phyloP scores from a whole-genome alignment of 495 filamentous ascomycete genomes.

The Aspergillus asperescens region DNA sequence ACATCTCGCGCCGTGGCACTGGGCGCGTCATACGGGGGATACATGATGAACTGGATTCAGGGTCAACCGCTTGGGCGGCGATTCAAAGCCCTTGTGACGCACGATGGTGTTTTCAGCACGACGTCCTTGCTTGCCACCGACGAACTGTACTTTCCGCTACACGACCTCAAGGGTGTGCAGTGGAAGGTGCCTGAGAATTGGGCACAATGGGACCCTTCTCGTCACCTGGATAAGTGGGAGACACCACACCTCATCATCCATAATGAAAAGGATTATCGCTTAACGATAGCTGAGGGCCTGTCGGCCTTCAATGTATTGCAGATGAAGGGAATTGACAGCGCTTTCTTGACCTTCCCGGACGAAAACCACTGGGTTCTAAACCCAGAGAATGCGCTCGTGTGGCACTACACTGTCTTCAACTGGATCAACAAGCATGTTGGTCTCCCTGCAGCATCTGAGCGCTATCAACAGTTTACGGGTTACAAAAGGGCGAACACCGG shows the following conservation, averaged over 20 bases:
- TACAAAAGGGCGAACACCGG: slow-evolving; percentile 1
- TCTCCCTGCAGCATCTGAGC: slow-evolving; percentile 28
- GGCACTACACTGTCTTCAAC: slow-evolving; percentile 82
- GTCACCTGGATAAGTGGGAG: slow-evolving; percentile 63
- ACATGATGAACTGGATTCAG: slow-evolving; percentile 68
- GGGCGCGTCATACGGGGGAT: slow-evolving; percentile 84
- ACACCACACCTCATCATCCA: slow-evolving; percentile 90
- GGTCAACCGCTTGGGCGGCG: slow-evolving; percentile 55
- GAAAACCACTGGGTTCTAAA: slow-evolving; percentile 86
- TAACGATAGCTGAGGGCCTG: slow-evolving; percentile 78
- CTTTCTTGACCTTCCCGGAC: slow-evolving; percentile 76
- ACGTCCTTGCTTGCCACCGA: slow-evolving; percentile 68
- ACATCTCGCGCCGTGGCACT: slow-evolving; percentile 70
- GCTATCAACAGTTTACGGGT: slow-evolving; percentile 2
- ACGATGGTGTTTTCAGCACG: slow-evolving; percentile 86
- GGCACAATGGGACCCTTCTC: slow-evolving; percentile 76
- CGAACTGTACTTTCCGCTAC: slow-evolving; percentile 83
- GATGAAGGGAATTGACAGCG: slow-evolving; percentile 45
- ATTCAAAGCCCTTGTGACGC: slow-evolving; percentile 85
- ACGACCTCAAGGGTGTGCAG: slow-evolving; percentile 75
- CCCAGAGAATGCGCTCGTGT: slow-evolving; percentile 82
- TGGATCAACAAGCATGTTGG: slow-evolving; percentile 86
- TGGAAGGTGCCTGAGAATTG: slow-evolving; percentile 70
- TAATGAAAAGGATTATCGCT: slow-evolving; percentile 83
- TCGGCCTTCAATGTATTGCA: slow-evolving; percentile 88